Evolutionary conservation across 2,329 filamentous ascomycete species (phyloP).

Genomic region (Alternaria ethzedia): DNA sequence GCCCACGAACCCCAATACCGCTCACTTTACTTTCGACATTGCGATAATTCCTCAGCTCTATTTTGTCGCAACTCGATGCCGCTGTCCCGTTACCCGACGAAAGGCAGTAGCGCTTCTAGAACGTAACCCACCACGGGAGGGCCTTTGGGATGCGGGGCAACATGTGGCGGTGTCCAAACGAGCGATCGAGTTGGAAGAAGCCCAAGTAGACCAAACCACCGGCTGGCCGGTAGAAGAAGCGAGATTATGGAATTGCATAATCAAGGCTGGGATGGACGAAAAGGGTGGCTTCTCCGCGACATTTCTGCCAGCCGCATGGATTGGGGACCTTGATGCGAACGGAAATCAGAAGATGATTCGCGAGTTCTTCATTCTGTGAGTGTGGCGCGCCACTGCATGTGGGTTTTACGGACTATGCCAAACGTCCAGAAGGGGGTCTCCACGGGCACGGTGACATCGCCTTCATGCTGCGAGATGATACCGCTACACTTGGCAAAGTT

Average conservation of each 20-base stretch:
- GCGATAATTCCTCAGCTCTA: conserved; percentile 21
- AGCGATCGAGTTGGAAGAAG: conserved; percentile 31
- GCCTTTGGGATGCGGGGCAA: conserved; percentile 27
- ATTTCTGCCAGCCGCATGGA: conserved; percentile 2
- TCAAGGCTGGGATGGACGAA: conserved; percentile 25
- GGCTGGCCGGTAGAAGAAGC: conserved; percentile 25
- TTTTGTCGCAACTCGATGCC: conserved; percentile 21
- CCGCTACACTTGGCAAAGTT: background rate
- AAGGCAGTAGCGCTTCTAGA: conserved; percentile 24
- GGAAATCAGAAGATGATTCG: conserved; percentile 9
- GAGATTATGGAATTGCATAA: conserved; percentile 21
- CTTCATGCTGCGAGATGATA: background rate
- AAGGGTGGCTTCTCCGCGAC: conserved; percentile 22
- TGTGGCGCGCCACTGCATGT: background rate
- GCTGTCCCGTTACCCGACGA: conserved; percentile 30
- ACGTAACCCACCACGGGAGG: conserved; percentile 28
- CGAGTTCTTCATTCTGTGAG: conserved; percentile 15
- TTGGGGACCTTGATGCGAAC: conserved; percentile 2
- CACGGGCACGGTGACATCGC: background rate
- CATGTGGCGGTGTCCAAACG: conserved; percentile 22
- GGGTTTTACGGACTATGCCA: background rate
- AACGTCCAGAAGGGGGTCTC: background rate
- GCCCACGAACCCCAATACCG: conserved; percentile 1
- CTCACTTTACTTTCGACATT: conserved; percentile 31
- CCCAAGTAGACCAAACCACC: conserved; percentile 19